Conservation (phyloP, 768 basidiomycete species). For the Pleurotus sapidus region DNA sequence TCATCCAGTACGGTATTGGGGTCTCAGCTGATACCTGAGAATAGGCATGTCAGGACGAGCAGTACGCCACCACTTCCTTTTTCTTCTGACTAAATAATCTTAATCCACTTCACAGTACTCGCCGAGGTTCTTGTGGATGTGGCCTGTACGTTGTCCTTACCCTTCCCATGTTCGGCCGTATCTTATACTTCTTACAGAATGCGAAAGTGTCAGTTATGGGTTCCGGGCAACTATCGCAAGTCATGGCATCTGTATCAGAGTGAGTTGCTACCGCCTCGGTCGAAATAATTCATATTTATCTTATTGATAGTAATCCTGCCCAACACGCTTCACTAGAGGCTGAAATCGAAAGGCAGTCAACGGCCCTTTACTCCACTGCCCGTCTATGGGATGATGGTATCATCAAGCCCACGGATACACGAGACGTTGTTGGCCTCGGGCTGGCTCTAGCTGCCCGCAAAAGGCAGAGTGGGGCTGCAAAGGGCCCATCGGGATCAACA, state of each 20-base stretch:
- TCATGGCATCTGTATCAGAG: constrained; percentile 90
- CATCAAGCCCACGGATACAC: constrained; percentile 84
- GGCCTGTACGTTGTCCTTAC: constrained; percentile 70
- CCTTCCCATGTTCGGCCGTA: neutral
- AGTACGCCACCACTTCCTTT: constrained; percentile 43
- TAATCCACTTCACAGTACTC: constrained; percentile 62
- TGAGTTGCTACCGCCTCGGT: constrained; percentile 28
- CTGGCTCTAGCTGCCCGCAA: constrained; percentile 71
- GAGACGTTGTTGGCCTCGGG: constrained; percentile 86
- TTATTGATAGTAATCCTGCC: constrained; percentile 59
- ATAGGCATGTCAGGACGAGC: constrained; percentile 91
- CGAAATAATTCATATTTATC: neutral
- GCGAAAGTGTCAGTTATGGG: constrained; percentile 97
- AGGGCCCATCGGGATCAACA: constrained; percentile 24
- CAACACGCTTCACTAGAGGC: constrained; percentile 73
- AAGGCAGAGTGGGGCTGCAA: constrained; percentile 16
- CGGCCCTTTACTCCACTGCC: constrained; percentile 84
- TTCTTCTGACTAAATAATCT: constrained; percentile 8
- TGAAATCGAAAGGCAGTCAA: constrained; percentile 88
- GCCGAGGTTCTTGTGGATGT: constrained; percentile 96
- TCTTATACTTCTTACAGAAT: constrained; percentile 45
- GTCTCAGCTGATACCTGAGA: constrained; percentile 11
- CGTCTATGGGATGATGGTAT: constrained; percentile 95
- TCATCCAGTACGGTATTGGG: constrained; percentile 6
- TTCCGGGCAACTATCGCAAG: constrained; percentile 86